These are phyloP conservation scores for Neolentinus lepideus DNA, from an alignment of 1,284 basidiomycete species.

Conservation along the genomic window DNA sequence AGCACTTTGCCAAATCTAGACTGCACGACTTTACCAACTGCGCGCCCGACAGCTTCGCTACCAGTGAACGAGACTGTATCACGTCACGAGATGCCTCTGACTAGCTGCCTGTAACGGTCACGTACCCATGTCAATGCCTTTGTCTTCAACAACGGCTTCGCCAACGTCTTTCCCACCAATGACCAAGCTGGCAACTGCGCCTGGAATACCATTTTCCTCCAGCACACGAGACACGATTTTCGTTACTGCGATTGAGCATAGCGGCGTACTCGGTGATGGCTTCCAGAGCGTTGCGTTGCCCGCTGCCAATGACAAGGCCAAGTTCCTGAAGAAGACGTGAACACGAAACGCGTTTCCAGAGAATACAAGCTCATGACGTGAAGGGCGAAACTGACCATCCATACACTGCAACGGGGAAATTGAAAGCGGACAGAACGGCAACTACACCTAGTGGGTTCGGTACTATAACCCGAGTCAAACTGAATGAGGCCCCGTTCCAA, in stretches of 20 bases:
- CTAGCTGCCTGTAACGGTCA: not conserved
- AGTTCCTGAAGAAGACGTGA: constrained; percentile 56
- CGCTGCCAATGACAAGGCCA: constrained; percentile 82
- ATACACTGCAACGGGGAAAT: constrained; percentile 91
- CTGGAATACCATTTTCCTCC: constrained; percentile 76
- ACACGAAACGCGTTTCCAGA: constrained; percentile 4
- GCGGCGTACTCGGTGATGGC: constrained; percentile 83
- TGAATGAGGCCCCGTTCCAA: not conserved
- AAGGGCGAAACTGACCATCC: constrained; percentile 51
- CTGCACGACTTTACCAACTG: constrained; percentile 78
- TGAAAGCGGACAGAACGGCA: constrained; percentile 89
- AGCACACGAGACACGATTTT: constrained; percentile 79
- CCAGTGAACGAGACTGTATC: constrained; percentile 85
- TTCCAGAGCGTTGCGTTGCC: constrained; percentile 97
- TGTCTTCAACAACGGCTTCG: constrained; percentile 68
- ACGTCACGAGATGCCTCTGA: not conserved
- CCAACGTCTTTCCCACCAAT: constrained; percentile 82
- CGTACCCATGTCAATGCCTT: constrained; percentile 69
- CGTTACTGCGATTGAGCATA: constrained; percentile 85
- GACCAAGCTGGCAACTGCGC: constrained; percentile 77
- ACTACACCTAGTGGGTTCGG: constrained; percentile 91
- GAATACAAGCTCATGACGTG: constrained; percentile 4
- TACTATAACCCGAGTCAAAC: constrained; percentile 37
- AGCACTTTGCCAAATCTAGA: constrained; percentile 80
- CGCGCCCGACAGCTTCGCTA: constrained; percentile 80